Base-by-base conservation (phyloP, 148 eudicot species). In the Spergularia bocconei region DNA sequence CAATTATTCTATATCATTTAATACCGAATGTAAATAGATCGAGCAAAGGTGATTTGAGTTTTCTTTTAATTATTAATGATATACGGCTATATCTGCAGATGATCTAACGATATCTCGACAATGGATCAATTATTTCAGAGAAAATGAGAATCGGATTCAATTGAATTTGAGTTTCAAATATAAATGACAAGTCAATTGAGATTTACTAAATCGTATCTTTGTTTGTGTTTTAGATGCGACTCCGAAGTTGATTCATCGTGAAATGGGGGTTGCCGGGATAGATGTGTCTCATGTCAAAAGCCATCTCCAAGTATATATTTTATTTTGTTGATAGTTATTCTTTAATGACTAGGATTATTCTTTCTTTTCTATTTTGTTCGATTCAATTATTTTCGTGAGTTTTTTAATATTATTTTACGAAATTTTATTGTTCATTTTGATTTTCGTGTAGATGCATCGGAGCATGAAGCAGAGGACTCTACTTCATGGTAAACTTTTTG, bases 221-320 rank as follows among this genome's bases (percentile, higher is more conserved):
- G 53, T 48, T 66, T 75, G 8, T 76, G 50, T 38, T 44, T 48
- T 8, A 76, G 79, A 76, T 12, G 83, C 79, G 2, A 80, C 79
- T 1, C 79, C 79, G 0, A 80, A 58, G 3, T 71, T 65, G 53
- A 71, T 80, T 41, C 60, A 63, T n/a, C 61, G 57, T 3, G 44
- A 36, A 0, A 80, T 80, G 79, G 67, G 33, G 6, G 76, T 65
- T 2, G 54, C 50, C 5, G 79, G 69, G 13, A 41, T 76, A 12
- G 65, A 67, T 8, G 79, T 76, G 11, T 67, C 79, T 4, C 76
- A 80, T 51, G 73, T 80, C 5, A 80, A 80, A 23, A 80, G 83
- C 16, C 79, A 80, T 21, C 68, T 80, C 3, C 83, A 80, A 67
- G 79, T 80, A 65, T 25, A 6, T 69, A 11, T 23, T 38, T 36